phyloP scores from a whole-genome alignment of 164 flowering plant genomes.

The Aristolochia contorta region DNA sequence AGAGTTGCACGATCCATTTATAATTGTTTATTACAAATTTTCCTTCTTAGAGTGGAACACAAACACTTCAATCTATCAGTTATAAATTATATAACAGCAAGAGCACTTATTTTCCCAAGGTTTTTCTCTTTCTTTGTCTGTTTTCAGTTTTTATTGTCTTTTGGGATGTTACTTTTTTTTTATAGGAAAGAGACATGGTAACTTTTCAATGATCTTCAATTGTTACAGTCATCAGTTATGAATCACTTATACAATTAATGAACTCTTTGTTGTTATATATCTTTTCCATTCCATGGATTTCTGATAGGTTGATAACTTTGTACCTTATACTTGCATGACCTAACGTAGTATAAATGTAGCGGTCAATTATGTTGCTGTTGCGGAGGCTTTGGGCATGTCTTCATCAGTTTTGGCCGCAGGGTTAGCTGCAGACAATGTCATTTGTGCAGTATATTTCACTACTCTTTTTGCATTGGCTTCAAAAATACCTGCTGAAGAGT shows the following conservation, averaged over 20 bases:
- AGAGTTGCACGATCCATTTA: too few species aligned
- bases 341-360: conserved; percentile 24
- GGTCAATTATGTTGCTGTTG: conserved; percentile 78
- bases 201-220: background rate
- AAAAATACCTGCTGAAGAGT: conserved; percentile 56
- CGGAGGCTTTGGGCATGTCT: conserved; percentile 68
- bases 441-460: conserved; percentile 70
- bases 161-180: too few species aligned
- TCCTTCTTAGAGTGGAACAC: too few species aligned
- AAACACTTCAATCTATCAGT: too few species aligned
- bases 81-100: too few species aligned
- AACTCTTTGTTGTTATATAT: background rate
- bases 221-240: too few species aligned
- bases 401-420: conserved; percentile 88
- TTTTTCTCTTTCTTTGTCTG: too few species aligned
- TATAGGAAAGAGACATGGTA: background rate
- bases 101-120: too few species aligned
- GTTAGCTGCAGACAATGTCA: conserved; percentile 86
- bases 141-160: too few species aligned
- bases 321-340: too few species aligned
- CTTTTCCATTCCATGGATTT: background rate
- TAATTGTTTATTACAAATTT: too few species aligned
- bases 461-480: conserved; percentile 72
- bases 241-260: background rate
- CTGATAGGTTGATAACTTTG: too few species aligned